phyloP scores from a whole-genome alignment of 1,139 yeast genomes.

The Yamadazyma oceani region DNA sequence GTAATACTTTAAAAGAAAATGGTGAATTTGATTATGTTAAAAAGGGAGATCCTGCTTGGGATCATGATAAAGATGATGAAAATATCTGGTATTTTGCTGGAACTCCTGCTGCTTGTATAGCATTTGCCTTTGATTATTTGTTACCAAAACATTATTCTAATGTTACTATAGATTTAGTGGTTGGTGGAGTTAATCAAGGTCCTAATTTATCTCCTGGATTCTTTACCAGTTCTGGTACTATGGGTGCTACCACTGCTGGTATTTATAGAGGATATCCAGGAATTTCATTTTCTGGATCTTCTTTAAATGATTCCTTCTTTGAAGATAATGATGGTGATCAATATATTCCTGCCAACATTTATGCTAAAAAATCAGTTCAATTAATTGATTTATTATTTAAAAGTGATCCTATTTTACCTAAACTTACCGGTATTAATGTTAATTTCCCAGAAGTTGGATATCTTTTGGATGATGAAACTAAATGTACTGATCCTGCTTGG shows the following conservation, averaged over 20 bases:
- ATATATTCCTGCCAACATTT: constrained; percentile 39
- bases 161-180: constrained; percentile 38
- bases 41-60: constrained; percentile 46
- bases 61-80: constrained; percentile 28
- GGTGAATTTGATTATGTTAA: constrained; percentile 40
- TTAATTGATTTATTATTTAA: constrained; percentile 39
- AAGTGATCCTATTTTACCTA: constrained; percentile 36
- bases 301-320: constrained; percentile 41
- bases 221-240: constrained; percentile 45
- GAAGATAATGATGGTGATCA: constrained; percentile 34
- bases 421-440: constrained; percentile 47
- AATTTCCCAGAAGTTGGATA: constrained; percentile 47
- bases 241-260: constrained; percentile 42
- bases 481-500: constrained; percentile 40
- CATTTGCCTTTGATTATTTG: constrained; percentile 41
- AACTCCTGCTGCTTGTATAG: constrained; percentile 43
- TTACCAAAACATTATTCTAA: constrained; percentile 34
- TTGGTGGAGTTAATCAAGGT: constrained; percentile 50
- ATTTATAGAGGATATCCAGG: constrained; percentile 45
- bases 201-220: constrained; percentile 38
- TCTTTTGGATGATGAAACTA: constrained; percentile 23
- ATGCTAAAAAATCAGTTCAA: constrained; percentile 38
- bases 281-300: constrained; percentile 26
- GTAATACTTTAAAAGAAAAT: constrained; percentile 20
- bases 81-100: constrained; percentile 50